Evolutionary conservation across 164 flowering plant species (phyloP).

Genomic region (Aristolochia californica): DNA sequence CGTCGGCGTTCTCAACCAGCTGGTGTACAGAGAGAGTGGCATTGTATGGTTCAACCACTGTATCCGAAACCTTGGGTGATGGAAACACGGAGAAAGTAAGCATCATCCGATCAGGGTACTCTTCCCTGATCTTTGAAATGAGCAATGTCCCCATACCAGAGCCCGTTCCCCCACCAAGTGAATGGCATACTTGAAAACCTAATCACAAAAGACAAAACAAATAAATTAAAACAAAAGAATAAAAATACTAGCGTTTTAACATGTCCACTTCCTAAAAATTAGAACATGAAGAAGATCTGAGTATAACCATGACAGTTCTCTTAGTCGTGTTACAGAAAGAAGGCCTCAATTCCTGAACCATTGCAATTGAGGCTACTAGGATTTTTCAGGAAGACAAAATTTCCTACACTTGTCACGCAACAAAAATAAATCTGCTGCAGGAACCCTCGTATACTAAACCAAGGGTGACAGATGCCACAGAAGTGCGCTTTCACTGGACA

Average conservation of each 20-base stretch:
- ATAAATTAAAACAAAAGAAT: not conserved
- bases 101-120: constrained; percentile 67
- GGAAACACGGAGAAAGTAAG: constrained; percentile 66
- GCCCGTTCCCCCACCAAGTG: constrained; percentile 66
- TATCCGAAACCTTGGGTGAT: constrained; percentile 58
- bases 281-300: not conserved
- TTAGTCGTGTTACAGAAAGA: not conserved
- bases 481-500: not conserved
- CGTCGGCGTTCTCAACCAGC: constrained; percentile 68
- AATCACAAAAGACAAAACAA: not conserved
- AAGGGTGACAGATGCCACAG: not conserved
- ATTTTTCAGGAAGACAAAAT: not conserved
- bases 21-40: constrained; percentile 70
- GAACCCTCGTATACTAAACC: too few species aligned
- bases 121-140: constrained; percentile 57
- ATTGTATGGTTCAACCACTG: constrained; percentile 68
- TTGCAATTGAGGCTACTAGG: not conserved
- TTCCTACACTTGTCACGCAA: not conserved
- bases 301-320: not conserved
- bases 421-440: not conserved
- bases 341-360: not conserved
- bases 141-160: constrained; percentile 62
- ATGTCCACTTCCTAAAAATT: not conserved
- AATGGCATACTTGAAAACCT: constrained; percentile 72
- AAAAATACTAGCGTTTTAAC: not conserved